Conservation (phyloP, 306 rosid genomes). For the Gillenia trifoliata region DNA sequence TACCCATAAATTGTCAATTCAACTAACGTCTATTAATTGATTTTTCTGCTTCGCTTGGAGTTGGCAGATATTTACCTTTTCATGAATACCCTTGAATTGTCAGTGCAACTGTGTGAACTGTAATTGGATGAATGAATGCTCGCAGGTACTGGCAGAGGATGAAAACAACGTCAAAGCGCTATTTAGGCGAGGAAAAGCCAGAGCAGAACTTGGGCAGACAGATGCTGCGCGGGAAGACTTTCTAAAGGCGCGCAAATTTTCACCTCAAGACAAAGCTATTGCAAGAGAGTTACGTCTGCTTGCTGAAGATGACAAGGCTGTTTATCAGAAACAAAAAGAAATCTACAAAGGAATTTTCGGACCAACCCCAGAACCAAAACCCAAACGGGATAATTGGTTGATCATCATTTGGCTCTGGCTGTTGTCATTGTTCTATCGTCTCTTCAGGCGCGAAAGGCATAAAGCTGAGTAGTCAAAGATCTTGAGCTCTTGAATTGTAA, state of each 20-base stretch:
- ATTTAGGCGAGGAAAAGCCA: constrained; percentile 86
- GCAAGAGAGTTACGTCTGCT: constrained; percentile 65
- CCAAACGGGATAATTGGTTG: constrained; percentile 43
- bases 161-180: constrained; percentile 81
- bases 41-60: no score
- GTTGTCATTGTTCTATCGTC: constrained; percentile 46
- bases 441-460: constrained; percentile 39
- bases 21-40: no score
- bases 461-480: constrained; percentile 45
- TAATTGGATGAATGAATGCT: constrained; percentile 10
- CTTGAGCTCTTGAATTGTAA: constrained; percentile 15
- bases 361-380: constrained; percentile 65
- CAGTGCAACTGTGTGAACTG: background rate
- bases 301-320: constrained; percentile 74
- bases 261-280: constrained; percentile 78
- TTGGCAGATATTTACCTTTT: no score
- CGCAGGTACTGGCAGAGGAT: constrained; percentile 81
- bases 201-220: constrained; percentile 85
- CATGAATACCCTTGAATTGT: no score
- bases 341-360: constrained; percentile 90
- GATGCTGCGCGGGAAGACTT: constrained; percentile 86
- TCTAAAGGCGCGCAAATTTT: constrained; percentile 52
- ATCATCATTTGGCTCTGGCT: constrained; percentile 63
- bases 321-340: constrained; percentile 91
- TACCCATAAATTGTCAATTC: no score